Percentiles rank a stretch among this genome's conserved stretches.
Conservation (phyloP, 495 filamentous ascomycete genomes). For the Glarea lozoyensis region DNA sequence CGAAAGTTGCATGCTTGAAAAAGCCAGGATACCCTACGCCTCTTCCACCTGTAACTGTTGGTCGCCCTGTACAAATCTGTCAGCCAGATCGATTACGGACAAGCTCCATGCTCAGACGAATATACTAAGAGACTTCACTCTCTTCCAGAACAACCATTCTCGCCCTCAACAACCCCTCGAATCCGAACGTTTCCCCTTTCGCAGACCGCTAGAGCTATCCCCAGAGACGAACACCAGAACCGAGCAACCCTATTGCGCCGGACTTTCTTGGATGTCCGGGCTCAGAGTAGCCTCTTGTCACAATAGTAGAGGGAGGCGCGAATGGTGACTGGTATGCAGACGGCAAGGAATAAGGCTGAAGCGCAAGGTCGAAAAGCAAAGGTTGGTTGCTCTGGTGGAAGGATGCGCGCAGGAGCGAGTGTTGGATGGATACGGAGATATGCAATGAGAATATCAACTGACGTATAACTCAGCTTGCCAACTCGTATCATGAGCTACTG, state of each 20-base stretch:
- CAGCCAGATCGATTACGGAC: background rate
- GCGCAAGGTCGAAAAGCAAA: slow-evolving; percentile 88
- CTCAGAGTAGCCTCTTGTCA: slow-evolving; percentile 10
- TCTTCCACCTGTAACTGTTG: slow-evolving; percentile 6
- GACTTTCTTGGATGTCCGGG: slow-evolving; percentile 21
- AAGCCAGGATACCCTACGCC: no score
- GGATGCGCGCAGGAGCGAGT: no score
- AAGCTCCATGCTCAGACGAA: slow-evolving; percentile 5
- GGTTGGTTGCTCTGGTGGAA: no score
- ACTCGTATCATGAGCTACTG: slow-evolving; percentile 91
- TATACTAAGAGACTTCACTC: no score
- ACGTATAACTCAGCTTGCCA: slow-evolving; percentile 61
- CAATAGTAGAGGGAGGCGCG: slow-evolving; percentile 16
- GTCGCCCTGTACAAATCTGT: slow-evolving; percentile 7
- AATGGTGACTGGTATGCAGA: slow-evolving; percentile 39
- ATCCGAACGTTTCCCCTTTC: no score
- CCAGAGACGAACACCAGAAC: no score
- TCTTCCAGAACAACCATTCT: no score
- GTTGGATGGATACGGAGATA: no score
- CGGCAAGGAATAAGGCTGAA: slow-evolving; percentile 72
- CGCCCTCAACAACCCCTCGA: no score
- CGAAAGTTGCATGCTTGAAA: no score
- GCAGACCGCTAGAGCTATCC: no score
- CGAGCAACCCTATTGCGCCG: no score
- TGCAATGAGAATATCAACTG: slow-evolving; percentile 11